Base-by-base conservation (phyloP, 768 basidiomycete genomes). In the Mycena leptocephala region DNA sequence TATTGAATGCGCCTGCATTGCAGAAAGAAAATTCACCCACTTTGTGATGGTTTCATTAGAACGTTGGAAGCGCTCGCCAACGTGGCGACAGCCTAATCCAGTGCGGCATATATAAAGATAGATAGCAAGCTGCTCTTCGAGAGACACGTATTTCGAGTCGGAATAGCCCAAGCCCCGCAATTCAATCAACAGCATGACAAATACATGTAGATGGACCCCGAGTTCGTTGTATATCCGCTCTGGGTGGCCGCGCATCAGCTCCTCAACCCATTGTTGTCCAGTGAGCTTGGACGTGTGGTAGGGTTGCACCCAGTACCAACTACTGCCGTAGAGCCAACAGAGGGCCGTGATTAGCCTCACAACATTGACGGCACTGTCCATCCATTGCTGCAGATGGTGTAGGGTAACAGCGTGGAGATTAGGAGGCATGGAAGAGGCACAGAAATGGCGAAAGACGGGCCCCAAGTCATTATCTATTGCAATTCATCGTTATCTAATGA, bases 81-180 rank as follows among this genome's bases (percentile, higher is more conserved):
- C 26, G 26, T 55, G 53, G 53, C 53, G 53, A 22, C 53, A 55
- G 26, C 53, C 53, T 1, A 55, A 26, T 26, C 53, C 53, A 55
- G 53, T 55, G 10, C 26, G 58, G 37, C 30, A 39, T 11, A 39
- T 69, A 24, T 80, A 79, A 16, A 80, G 71, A 58, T 78, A 81
- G 4, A 81, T 81, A 20, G 79, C 77, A 16, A 77, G 64, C 61
- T 78, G 69, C 43, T 80, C 80, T 32, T 79, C 72, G 3, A 78
- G 69, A 10, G 70, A 58, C 22, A 80, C 77, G 72, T 76, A 51
- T 62, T 74, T 75, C 6, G 67, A 26, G 37, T 69, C 70, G 5
- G 26, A 18, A 33, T 63, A 70, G 2, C 73, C 74, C 24, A 74
- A 24, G 10, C 37, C n/a, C 22, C 61, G 62, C 22, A 80, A 61